Base-by-base conservation (phyloP, 345 rosid species). In the Corymbia maculata region DNA sequence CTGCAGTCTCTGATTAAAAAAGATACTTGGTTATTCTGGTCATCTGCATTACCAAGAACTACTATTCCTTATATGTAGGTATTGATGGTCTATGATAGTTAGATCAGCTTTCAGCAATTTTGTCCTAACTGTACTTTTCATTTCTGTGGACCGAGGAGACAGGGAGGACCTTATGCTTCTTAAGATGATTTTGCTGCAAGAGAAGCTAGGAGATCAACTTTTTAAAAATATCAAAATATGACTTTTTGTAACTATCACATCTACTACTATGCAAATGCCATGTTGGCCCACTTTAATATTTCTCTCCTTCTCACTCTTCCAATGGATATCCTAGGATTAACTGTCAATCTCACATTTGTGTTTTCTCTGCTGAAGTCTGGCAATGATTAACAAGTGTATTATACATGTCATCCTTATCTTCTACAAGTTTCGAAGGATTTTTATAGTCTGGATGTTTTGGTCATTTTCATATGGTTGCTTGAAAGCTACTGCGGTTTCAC, bases 201-300 rank as follows among this genome's bases (percentile, higher is more conserved):
- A 75, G 47, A 70, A 70, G 24, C 82, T 17, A 70, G 82, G 47
- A 70, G 82, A 70, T 70, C 12, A 26, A 36, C 26, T 47, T 36
- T 21, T 70, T 1, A 36, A 6, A 70, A 36, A 36, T 70, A 70
- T 70, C 7, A 70, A 17, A 36, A 36, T 10, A 9, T 36, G 0
- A 70, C 7, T 4, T 70, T 36, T 70, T 0, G 14, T 17, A 17
- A 70, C 47, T 1, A 70, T 70, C 26, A 17, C 82, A 36, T 70
- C 0, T 4, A 0, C 82, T 70, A 0, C 82, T 36, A 0, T 17
- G 82, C 2, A 10, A 12, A 70, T 36, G 7, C 26, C 26, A 0
- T 70, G 4, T 36, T 36, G 47, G 47, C 47, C 2, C 1, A 6
- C 47, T 70, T 70, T 70, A 5, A 70, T 13, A 36, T 0, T 70